Percentiles rank a stretch among this genome's conserved stretches.
Evolutionary conservation across 768 basidiomycete species (phyloP).

Genomic region (Termitomyces sp.): DNA sequence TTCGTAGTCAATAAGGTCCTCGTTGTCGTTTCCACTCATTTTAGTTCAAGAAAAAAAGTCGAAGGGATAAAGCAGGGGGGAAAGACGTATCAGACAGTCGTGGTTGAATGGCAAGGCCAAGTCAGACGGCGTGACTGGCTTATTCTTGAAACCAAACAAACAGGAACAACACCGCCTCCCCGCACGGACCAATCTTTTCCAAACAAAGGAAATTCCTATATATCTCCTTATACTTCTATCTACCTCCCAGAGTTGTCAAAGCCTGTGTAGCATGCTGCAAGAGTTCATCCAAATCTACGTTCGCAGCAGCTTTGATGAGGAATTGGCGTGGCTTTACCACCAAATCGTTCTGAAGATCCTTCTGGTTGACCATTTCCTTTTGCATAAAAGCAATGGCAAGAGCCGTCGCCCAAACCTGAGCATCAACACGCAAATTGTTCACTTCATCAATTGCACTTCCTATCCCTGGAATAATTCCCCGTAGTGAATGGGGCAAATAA

Average conservation of each 20-base stretch:
- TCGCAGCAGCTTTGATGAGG: slow-evolving; percentile 21
- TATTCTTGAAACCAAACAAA: slow-evolving; percentile 21
- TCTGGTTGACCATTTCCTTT: slow-evolving; percentile 27
- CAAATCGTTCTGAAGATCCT: slow-evolving; percentile 37
- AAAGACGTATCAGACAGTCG: slow-evolving; percentile 17
- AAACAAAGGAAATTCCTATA: background rate
- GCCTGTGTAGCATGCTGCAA: slow-evolving; percentile 8
- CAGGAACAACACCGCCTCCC: slow-evolving; percentile 13
- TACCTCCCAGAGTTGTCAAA: background rate
- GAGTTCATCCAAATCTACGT: slow-evolving; percentile 13
- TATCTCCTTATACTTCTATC: background rate
- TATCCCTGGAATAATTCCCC: slow-evolving; percentile 28
- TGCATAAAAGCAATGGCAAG: slow-evolving; percentile 41
- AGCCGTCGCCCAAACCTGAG: slow-evolving; percentile 41
- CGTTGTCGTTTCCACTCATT: slow-evolving; percentile 84
- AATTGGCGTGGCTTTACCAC: slow-evolving; percentile 36
- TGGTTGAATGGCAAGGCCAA: slow-evolving; percentile 17
- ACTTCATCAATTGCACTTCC: slow-evolving; percentile 22
- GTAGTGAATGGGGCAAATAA: slow-evolving; percentile 29
- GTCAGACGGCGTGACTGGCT: slow-evolving; percentile 18
- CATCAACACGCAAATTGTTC: slow-evolving; percentile 23
- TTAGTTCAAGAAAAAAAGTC: slow-evolving; percentile 17
- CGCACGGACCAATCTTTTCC: slow-evolving; percentile 28
- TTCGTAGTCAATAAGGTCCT: slow-evolving; percentile 93
- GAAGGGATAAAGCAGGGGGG: background rate